These are phyloP conservation scores for Bruguiera hainesii DNA, from an alignment of 441 rosid genomes.

Conservation along the genomic window DNA sequence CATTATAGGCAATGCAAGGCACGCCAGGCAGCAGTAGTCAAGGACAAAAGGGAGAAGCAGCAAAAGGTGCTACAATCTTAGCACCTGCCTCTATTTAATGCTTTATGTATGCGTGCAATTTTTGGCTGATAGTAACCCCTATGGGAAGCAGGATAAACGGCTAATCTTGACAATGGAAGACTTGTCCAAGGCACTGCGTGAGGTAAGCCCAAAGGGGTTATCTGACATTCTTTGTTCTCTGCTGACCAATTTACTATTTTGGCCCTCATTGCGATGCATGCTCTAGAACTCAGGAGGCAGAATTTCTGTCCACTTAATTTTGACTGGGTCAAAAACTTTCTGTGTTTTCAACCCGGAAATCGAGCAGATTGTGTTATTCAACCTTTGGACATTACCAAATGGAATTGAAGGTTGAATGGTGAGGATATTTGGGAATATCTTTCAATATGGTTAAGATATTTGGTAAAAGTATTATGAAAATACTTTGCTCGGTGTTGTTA, in stretches of 20 bases:
- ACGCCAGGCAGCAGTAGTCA: conserved; percentile 69
- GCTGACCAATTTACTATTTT: background rate
- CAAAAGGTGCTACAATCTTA: conserved; percentile 54
- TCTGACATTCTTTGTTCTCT: conserved; percentile 4
- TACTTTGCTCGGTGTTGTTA: too few relatives aligned
- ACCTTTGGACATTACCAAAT: too few relatives aligned
- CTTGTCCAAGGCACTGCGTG: conserved; percentile 77
- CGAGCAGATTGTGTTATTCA: too few relatives aligned
- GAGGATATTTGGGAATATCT: too few relatives aligned
- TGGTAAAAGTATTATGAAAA: too few relatives aligned
- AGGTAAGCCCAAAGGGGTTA: conserved; percentile 39
- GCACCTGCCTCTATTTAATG: background rate
- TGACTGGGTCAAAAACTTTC: too few relatives aligned
- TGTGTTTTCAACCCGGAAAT: too few relatives aligned
- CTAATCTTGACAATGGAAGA: conserved; percentile 89
- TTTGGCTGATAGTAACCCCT: conserved; percentile 12
- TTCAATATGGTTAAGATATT: too few relatives aligned
- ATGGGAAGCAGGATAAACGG: conserved; percentile 71
- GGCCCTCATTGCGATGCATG: background rate
- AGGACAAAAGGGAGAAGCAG: conserved; percentile 90
- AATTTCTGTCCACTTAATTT: too few relatives aligned
- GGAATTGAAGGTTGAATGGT: too few relatives aligned
- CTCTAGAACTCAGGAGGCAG: too few relatives aligned
- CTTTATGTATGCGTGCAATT: background rate
- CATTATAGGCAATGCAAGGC: conserved; percentile 89